Evolutionary conservation across 2,329 filamentous ascomycete species (phyloP), one percentile per base, ranked within the genome.

Genomic region (Aspergillus alliaceus): DNA sequence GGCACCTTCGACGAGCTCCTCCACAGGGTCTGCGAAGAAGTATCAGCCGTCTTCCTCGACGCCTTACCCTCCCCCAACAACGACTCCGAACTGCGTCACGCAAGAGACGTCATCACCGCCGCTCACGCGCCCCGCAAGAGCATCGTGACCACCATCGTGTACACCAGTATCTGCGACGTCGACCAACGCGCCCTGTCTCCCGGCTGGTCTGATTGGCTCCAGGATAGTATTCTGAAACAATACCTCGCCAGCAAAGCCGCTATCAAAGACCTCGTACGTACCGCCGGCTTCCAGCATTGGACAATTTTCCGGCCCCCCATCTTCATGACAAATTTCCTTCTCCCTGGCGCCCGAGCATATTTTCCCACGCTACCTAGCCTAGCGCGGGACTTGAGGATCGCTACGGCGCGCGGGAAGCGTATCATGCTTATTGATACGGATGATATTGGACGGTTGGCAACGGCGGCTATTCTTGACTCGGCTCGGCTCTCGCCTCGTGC

Each of bases 271-370:
- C 14, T 42, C n/a, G 53, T 55, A 8, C 31, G 44, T 18, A 18
- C 40, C 1, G 11, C 32, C 15, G 46, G 46, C 9, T 29, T 50
- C 27, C 27, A 50, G 27, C 20, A 55, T 20, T 55, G 53, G 53
- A 55, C 44, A 2, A 55, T 55, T 15, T 12, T 55, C 4, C 53
- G 53, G 18, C 44, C 32, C 7, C 42, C 53, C 2, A 37, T 54
- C 40, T 32, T 54, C 22, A 54, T 54, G 53, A 29, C 24, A 22
- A 54, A 54, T 18, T 54, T 49, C 44, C 53, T 29, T 18, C 32
- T 11, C 3, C 53, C 53, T 11, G 40, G 15, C 4, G 53, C 34
- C 6, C 20, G 22, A 6, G 29, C 4, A n/a, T 31, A 39, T 22
- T 54, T 54, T 25, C 53, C 53, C 14, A 44, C 50, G n/a, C 29